These are phyloP conservation scores for Phytopythium kandeliae DNA, from an alignment of 352 stramenopile species.

Conservation along the genomic window DNA sequence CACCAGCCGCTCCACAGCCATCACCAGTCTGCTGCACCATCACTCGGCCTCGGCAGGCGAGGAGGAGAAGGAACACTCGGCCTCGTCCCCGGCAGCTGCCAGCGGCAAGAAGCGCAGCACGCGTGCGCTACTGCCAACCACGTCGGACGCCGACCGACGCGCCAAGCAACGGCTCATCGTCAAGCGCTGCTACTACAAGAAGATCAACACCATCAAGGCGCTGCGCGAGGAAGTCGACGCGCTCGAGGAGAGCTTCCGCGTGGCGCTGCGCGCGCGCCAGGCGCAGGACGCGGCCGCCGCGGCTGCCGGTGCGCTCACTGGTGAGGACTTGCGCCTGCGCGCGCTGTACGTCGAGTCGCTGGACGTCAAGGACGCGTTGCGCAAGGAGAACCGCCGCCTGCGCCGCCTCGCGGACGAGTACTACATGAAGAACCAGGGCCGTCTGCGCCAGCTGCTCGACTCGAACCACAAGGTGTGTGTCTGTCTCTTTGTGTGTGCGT, in stretches of 20 bases:
- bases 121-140: conserved; percentile 30
- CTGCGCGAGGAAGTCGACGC: conserved; percentile 40
- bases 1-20: conserved; percentile 17
- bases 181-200: conserved; percentile 76
- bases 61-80: background rate
- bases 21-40: conserved; percentile 16
- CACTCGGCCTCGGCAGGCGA: no score
- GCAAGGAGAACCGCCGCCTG: conserved; percentile 60
- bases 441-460: conserved; percentile 52
- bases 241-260: conserved; percentile 34
- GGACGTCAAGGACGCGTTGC: conserved; percentile 45
- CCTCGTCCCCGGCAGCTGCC: background rate
- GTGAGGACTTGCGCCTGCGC: conserved; percentile 18
- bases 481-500: no score
- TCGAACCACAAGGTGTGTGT: conserved; percentile 51
- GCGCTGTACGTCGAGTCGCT: conserved; percentile 39
- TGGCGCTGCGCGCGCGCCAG: conserved; percentile 25
- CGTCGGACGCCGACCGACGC: conserved; percentile 47
- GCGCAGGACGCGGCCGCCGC: conserved; percentile 19
- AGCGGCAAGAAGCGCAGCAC: conserved; percentile 45
- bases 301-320: conserved; percentile 7
- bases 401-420: conserved; percentile 59
- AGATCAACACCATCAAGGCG: conserved; percentile 71
- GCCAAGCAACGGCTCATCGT: conserved; percentile 68
- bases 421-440: conserved; percentile 78